A percentile compares a stretch with the other conserved stretches of the same genome.
Evolutionary conservation across 768 basidiomycete species (phyloP).

Genomic region (Phanerodontia chrysosporium): DNA sequence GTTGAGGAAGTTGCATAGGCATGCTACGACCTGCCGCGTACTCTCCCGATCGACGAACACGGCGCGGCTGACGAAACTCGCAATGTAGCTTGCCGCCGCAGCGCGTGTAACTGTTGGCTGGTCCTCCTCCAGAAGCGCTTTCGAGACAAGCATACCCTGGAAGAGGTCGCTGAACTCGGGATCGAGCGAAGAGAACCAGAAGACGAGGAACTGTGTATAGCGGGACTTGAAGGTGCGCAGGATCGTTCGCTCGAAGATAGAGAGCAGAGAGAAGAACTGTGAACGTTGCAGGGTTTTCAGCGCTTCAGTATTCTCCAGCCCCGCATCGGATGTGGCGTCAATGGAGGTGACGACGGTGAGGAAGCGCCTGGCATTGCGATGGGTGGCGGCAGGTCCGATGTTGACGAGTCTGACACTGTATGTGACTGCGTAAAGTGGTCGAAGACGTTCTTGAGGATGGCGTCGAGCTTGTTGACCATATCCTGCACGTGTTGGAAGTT

Average conservation of each 20-base stretch:
- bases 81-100: conserved; percentile 92
- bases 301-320: conserved; percentile 22
- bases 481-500: conserved; percentile 70
- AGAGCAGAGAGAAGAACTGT: conserved; percentile 84
- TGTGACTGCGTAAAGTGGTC: conserved; percentile 60
- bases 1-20: conserved; percentile 85
- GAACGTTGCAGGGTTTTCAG: conserved; percentile 40
- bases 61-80: conserved; percentile 87
- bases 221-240: conserved; percentile 95
- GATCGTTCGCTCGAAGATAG: conserved; percentile 91
- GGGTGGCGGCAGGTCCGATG: conserved; percentile 23
- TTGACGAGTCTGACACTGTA: conserved; percentile 16
- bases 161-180: conserved; percentile 89
- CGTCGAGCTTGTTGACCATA: conserved; percentile 91
- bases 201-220: conserved; percentile 95
- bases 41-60: conserved; percentile 75
- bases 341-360: conserved; percentile 16
- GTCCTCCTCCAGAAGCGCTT: conserved; percentile 62
- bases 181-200: conserved; percentile 92
- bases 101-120: conserved; percentile 76
- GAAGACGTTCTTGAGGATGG: conserved; percentile 80
- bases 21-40: conserved; percentile 65
- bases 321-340: conserved; percentile 15
- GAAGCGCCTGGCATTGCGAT: conserved; percentile 23
- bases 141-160: conserved; percentile 90